Evolutionary conservation across 495 filamentous ascomycete species (phyloP), one percentile per base, ranked within the genome.

Genomic region (Penicillium coffeae): DNA sequence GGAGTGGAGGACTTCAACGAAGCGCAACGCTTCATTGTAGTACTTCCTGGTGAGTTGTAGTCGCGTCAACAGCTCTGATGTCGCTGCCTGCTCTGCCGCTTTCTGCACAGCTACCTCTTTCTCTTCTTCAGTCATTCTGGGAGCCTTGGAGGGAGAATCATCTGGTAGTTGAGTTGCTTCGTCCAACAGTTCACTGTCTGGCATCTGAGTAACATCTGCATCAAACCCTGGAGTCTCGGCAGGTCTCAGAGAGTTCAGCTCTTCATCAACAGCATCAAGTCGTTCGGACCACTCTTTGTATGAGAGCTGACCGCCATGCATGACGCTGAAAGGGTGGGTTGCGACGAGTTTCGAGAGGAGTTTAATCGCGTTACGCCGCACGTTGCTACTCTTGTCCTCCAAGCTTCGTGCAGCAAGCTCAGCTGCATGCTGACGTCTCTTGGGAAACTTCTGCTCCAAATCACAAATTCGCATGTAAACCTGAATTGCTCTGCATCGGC

Each of bases 351-450:
- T 86, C 1, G 85, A 87, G 12, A 97, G 75, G 21, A 99, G 72
- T 58, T 94, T 96, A 64, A 99, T 94, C 0, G 94, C 90, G 62
- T 97, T 96, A 33, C 90, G 83, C 52, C 93, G 78, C 16, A 97
- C 93, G 62, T 97, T 92, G 64, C 94, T 97, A 66, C 93, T 97
- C 72, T 95, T 99, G 70, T 99, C 93, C 65, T 95, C 88, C 18
- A 99, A 73, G 60, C 91, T 96, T 54, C 87, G 78, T 33, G 87
- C 81, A 6, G 93, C 90, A 10, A 96, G 70, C 57, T 94, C 88
- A 13, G 94, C 87, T 0, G 83, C 90, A 50, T 78, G 82, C 66
- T 96, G 91, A 51, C 93, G 76, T 32, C 90, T 80, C 71, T 96
- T 96, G 14, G 89, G 89, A 60, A 93, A 96, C 60, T 97, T 99